Evolutionary conservation across 192 early-diverging fungal genomes (phyloP), one percentile per base, ranked within the genome.

Genomic region (Linderina pennispora): DNA sequence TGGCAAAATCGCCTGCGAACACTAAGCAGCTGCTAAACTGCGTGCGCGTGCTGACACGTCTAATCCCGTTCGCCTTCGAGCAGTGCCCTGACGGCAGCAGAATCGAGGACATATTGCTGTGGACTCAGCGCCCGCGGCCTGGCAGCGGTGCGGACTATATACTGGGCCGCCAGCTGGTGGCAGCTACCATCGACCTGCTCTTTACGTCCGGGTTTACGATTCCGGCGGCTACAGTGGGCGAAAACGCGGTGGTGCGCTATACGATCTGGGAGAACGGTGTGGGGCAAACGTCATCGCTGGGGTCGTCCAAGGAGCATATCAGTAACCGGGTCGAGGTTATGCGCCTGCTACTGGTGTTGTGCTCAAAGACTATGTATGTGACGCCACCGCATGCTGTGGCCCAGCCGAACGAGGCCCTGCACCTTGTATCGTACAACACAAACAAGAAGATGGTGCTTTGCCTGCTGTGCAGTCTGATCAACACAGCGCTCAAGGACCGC

Each of bases 21-120:
- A 66, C 64, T 5, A 69, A 62, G 24, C 83, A 90, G 34, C 63
- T 88, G 23, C 53, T 90, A 3, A 96, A 94, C 65, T 90, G 87
- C 50, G 57, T 87, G 16, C 83, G 93, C 23, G 65, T 94, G 3
- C 57, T 96, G 36, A 91, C 91, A 1, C 79, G 93, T 13, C 36
- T 96, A 16, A 58, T 96, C 25, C 93, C 91, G 11, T 91, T 84
- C 66, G 65, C 87, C 9, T 96, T 82, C 60, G 93, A 96, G 66
- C 24, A 39, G 10, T 47, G 58, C 8, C 33, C 55, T 3, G 65
- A 58, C 25, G 56, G 54, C 9, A 40, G 48, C 41, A 26, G 38
- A 3, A 40, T 68, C 0, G 72, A 67, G 19, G 61, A 62, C n/a
- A 58, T 58, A 42, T 34, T 69, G 18, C 42, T 75, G 38, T 75